phyloP scores from a whole-genome alignment of 2,329 filamentous ascomycete genomes.

The Emydomyces testavorans region DNA sequence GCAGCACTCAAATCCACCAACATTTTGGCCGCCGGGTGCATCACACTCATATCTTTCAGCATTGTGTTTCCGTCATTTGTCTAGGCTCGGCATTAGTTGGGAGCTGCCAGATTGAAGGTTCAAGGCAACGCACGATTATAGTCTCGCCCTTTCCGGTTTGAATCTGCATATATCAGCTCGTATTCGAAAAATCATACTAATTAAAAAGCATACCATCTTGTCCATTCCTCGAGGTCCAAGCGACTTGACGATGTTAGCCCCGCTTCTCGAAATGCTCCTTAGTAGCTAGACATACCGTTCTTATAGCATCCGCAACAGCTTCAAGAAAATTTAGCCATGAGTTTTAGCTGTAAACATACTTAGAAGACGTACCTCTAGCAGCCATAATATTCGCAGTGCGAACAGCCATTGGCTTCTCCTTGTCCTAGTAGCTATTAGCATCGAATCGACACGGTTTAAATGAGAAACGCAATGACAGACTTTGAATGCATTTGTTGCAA shows the following conservation, averaged over 20 bases:
- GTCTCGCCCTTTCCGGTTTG: conserved; percentile 92
- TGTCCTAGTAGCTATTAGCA: conserved; percentile 48
- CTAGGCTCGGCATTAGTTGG: conserved; percentile 26
- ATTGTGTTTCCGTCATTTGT: conserved; percentile 99
- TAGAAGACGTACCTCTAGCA: conserved; percentile 60
- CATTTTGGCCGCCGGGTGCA: conserved; percentile 99
- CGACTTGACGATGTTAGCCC: conserved; percentile 45
- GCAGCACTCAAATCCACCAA: conserved; percentile 92
- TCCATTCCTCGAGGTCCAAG: conserved; percentile 95
- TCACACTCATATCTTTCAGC: conserved; percentile 96
- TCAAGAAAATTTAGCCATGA: conserved; percentile 22
- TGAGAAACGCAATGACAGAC: conserved; percentile 28
- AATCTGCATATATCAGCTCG: conserved; percentile 43
- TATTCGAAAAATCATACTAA: not conserved
- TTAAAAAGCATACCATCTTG: conserved; percentile 57
- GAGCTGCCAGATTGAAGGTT: not conserved
- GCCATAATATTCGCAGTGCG: conserved; percentile 94
- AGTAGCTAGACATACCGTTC: conserved; percentile 49
- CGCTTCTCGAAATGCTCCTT: conserved; percentile 19
- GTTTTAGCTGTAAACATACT: not conserved
- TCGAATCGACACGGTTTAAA: not conserved
- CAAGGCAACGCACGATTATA: conserved; percentile 54
- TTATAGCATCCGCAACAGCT: conserved; percentile 95
- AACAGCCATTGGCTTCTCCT: conserved; percentile 98
- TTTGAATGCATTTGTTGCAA: conserved; percentile 56